Evolutionary conservation across 1,284 basidiomycete genomes (phyloP).

Genomic region (Flammula alnicola): DNA sequence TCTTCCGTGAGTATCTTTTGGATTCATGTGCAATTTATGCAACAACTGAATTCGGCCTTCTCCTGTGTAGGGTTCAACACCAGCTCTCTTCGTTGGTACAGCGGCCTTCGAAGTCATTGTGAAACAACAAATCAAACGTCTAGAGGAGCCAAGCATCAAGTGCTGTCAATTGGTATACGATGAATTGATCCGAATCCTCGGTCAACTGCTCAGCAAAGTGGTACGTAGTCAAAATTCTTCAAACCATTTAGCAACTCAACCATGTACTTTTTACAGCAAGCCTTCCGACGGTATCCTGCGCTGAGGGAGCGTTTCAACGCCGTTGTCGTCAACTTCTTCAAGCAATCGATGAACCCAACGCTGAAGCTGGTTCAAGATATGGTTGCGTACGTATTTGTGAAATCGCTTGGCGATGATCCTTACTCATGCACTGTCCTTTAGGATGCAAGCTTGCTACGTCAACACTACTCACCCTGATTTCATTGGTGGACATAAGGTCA

Average conservation of each 20-base stretch:
- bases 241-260: background rate
- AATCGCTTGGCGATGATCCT: slow-evolving; percentile 11
- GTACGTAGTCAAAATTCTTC: slow-evolving; percentile 54
- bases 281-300: slow-evolving; percentile 94
- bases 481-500: slow-evolving; percentile 89
- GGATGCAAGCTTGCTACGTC: slow-evolving; percentile 97
- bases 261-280: slow-evolving; percentile 62
- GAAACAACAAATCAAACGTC: slow-evolving; percentile 96
- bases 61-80: slow-evolving; percentile 83
- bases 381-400: slow-evolving; percentile 62
- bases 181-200: slow-evolving; percentile 94
- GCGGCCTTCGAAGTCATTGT: slow-evolving; percentile 98
- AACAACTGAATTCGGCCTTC: background rate
- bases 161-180: slow-evolving; percentile 96
- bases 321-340: slow-evolving; percentile 96
- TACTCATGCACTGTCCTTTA: slow-evolving; percentile 32
- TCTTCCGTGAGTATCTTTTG: slow-evolving; percentile 71
- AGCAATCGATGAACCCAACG: slow-evolving; percentile 90
- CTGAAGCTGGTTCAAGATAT: slow-evolving; percentile 94
- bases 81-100: slow-evolving; percentile 94
- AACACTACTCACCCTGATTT: slow-evolving; percentile 99
- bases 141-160: slow-evolving; percentile 93
- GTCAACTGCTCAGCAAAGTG: slow-evolving; percentile 88
- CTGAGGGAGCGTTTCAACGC: slow-evolving; percentile 93
- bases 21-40: slow-evolving; percentile 4